phyloP scores from a whole-genome alignment of 78 protist species.

The Pigoraptor vietnamica region DNA sequence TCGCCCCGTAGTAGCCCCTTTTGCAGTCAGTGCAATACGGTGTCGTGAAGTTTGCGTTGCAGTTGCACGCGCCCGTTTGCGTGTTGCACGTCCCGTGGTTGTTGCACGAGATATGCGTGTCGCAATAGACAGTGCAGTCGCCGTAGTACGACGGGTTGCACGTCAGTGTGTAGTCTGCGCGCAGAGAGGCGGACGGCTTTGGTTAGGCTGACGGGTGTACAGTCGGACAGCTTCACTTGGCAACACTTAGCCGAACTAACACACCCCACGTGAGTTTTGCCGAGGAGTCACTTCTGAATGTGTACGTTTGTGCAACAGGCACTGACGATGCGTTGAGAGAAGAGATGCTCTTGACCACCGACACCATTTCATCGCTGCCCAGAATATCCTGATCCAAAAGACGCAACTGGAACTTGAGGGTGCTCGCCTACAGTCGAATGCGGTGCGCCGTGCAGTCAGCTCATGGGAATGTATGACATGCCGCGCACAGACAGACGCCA shows the following conservation, averaged over 20 bases:
- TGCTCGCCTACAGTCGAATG: too few relatives aligned
- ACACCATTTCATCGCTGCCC: not conserved
- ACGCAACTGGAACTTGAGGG: too few relatives aligned
- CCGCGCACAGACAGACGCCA: too few relatives aligned
- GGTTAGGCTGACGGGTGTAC: too few relatives aligned
- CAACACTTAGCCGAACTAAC: not conserved
- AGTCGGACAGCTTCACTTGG: not conserved
- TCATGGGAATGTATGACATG: too few relatives aligned
- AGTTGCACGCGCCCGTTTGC: not conserved
- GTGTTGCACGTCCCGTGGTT: not conserved
- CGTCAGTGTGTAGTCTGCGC: not conserved
- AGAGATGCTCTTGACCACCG: not conserved
- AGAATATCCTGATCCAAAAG: too few relatives aligned
- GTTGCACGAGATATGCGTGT: not conserved
- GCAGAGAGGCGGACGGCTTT: too few relatives aligned
- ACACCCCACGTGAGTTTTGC: not conserved
- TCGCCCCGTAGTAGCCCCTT: not conserved
- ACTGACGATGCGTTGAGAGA: not conserved
- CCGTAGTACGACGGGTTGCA: not conserved
- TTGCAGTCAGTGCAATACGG: not conserved
- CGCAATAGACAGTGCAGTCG: not conserved
- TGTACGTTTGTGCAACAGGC: not conserved
- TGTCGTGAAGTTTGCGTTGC: not conserved
- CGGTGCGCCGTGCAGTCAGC: too few relatives aligned
- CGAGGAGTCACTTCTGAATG: not conserved